A percentile compares a stretch with the other conserved stretches of the same genome.
phyloP scores from a whole-genome alignment of 805 yeast genomes.

The Yarrowia sp. region DNA sequence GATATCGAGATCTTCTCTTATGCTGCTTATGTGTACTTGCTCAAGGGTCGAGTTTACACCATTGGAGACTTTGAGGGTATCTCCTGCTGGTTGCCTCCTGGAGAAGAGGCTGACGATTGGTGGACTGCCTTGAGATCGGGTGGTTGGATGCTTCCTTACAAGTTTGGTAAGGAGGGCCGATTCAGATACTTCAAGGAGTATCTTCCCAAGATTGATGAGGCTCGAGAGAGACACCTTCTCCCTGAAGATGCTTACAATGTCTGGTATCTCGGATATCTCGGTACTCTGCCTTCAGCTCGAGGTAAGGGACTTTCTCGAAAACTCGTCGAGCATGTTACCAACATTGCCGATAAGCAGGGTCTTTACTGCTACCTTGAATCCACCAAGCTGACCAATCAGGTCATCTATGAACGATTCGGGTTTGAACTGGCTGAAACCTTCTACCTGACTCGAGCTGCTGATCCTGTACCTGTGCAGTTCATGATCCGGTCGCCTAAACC shows the following conservation, averaged over 20 bases:
- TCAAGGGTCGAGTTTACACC: conserved; percentile 51
- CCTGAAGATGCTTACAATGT: conserved; percentile 41
- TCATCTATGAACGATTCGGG: conserved; percentile 54
- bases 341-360: conserved; percentile 41
- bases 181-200: conserved; percentile 52
- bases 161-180: conserved; percentile 45
- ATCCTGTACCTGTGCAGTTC: conserved; percentile 30
- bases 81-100: conserved; percentile 39
- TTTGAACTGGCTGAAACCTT: conserved; percentile 36
- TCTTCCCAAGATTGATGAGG: conserved; percentile 47
- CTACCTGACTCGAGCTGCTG: conserved; percentile 26
- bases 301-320: conserved; percentile 59
- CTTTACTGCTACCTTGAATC: conserved; percentile 52
- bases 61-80: conserved; percentile 51
- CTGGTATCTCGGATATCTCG: conserved; percentile 61
- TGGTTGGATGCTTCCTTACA: conserved; percentile 43
- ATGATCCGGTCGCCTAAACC: conserved; percentile 35
- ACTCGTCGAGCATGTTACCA: conserved; percentile 51
- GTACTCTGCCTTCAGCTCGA: conserved; percentile 56
- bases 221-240: conserved; percentile 45
- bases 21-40: conserved; percentile 50
- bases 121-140: conserved; percentile 33
- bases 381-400: conserved; percentile 53
- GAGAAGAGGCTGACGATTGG: conserved; percentile 33
- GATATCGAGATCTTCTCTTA: conserved; percentile 54